Conservation (phyloP, 257 asterid species). For the Buddleja alternifolia region DNA sequence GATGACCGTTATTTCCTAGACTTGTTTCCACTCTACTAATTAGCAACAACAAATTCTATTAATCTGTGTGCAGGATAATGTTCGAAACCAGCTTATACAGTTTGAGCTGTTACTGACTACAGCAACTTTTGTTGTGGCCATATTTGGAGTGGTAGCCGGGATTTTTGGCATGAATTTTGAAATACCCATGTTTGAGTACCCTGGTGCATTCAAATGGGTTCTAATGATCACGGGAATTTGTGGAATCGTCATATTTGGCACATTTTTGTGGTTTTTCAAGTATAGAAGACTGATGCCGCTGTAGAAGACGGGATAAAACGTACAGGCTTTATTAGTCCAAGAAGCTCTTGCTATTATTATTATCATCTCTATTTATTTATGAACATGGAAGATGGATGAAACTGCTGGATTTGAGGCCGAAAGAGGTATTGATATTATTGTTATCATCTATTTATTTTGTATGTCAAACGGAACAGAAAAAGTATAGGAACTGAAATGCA, state of each 20-base stretch:
- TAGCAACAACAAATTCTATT: not conserved
- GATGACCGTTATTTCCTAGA: not conserved
- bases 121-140: slow-evolving; percentile 92
- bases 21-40: not conserved
- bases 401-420: slow-evolving; percentile 24
- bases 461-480: slow-evolving; percentile 20
- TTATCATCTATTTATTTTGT: slow-evolving; percentile 6
- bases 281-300: slow-evolving; percentile 91
- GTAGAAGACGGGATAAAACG: slow-evolving; percentile 39
- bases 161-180: slow-evolving; percentile 90
- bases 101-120: slow-evolving; percentile 91
- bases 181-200: slow-evolving; percentile 63
- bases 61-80: slow-evolving; percentile 75
- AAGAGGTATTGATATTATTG: not conserved
- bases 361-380: not conserved
- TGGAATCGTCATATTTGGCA: slow-evolving; percentile 62
- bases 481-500: slow-evolving; percentile 4
- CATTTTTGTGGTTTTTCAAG: slow-evolving; percentile 85
- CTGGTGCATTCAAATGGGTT: slow-evolving; percentile 89
- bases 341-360: not conserved
- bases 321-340: slow-evolving; percentile 24
- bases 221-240: slow-evolving; percentile 72
- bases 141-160: slow-evolving; percentile 97
- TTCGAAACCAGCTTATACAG: slow-evolving; percentile 96
- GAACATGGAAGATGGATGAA: slow-evolving; percentile 19